Evolutionary conservation across 148 eudicot species (phyloP).

Genomic region (Polygonum aviculare): DNA sequence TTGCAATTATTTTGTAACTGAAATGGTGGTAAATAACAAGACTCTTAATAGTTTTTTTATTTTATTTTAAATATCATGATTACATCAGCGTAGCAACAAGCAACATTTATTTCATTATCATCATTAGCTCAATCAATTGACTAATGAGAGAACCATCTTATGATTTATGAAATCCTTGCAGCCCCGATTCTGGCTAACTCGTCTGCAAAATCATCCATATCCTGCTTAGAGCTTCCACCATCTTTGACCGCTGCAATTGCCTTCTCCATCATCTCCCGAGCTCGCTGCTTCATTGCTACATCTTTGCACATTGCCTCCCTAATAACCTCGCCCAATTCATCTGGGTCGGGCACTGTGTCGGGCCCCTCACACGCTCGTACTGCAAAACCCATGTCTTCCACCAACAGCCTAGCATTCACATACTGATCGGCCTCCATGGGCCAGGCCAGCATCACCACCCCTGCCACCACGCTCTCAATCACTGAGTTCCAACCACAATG

Average conservation of each 20-base stretch:
- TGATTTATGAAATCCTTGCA: too few species aligned
- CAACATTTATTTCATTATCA: too few species aligned
- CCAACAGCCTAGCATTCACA: background rate
- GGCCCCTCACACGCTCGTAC: background rate
- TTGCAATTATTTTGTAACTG: too few species aligned
- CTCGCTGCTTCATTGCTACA: conserved; percentile 14
- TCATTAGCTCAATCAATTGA: too few species aligned
- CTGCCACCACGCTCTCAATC: conserved; percentile 29
- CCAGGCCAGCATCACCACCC: conserved; percentile 20
- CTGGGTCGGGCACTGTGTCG: background rate
- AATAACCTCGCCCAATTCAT: background rate
- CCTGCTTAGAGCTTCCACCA: background rate
- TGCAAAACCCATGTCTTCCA: background rate
- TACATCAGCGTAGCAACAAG: too few species aligned
- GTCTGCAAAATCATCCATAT: conserved; percentile 9
- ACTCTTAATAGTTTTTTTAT: too few species aligned
- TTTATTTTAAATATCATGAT: too few species aligned
- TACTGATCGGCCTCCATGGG: conserved; percentile 8
- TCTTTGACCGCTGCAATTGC: conserved; percentile 23
- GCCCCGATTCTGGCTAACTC: background rate
- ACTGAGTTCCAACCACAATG: conserved; percentile 57
- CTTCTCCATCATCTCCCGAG: conserved; percentile 23
- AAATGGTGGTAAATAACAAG: too few species aligned
- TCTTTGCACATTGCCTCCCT: background rate
- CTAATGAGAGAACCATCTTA: too few species aligned